Evolutionary conservation across 2,329 filamentous ascomycete genomes (phyloP).

Genomic region (Emergomyces orientalis): DNA sequence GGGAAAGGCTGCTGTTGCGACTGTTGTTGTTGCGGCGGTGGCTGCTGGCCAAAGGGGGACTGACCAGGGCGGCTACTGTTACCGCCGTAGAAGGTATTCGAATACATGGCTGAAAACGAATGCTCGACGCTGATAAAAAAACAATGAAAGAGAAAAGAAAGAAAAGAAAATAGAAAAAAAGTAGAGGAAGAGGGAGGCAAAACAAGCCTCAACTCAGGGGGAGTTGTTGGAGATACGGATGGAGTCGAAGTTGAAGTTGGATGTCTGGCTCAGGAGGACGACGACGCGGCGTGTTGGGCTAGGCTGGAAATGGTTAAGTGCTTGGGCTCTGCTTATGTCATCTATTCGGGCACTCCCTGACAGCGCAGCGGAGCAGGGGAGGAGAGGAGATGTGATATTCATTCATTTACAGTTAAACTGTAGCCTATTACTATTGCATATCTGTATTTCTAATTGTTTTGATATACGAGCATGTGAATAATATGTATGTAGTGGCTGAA

Average conservation of each 20-base stretch:
- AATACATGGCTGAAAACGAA: constrained; percentile 59
- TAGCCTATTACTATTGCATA: no score
- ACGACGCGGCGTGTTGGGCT: neutral
- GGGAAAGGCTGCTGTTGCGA: constrained; percentile 25
- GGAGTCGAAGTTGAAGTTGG: constrained; percentile 1
- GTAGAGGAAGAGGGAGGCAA: constrained; percentile 15
- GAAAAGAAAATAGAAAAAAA: constrained; percentile 19
- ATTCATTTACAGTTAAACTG: no score
- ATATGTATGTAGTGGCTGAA: no score
- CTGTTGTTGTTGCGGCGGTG: constrained; percentile 45
- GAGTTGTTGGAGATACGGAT: neutral
- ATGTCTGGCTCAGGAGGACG: neutral
- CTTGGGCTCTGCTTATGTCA: neutral
- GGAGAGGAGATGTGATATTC: no score
- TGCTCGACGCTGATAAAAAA: constrained; percentile 14
- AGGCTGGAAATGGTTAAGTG: neutral
- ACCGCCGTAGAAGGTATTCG: constrained; percentile 74
- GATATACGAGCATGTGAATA: no score
- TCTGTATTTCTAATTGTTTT: no score
- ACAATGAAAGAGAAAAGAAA: constrained; percentile 19
- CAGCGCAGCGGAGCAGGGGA: no score
- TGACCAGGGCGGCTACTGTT: constrained; percentile 61
- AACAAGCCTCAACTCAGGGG: constrained; percentile 4
- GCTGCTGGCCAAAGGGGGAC: constrained; percentile 48
- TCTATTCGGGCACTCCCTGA: neutral